These are phyloP conservation scores for Canavalia gladiata DNA, from an alignment of 306 rosid genomes.

Conservation along the genomic window DNA sequence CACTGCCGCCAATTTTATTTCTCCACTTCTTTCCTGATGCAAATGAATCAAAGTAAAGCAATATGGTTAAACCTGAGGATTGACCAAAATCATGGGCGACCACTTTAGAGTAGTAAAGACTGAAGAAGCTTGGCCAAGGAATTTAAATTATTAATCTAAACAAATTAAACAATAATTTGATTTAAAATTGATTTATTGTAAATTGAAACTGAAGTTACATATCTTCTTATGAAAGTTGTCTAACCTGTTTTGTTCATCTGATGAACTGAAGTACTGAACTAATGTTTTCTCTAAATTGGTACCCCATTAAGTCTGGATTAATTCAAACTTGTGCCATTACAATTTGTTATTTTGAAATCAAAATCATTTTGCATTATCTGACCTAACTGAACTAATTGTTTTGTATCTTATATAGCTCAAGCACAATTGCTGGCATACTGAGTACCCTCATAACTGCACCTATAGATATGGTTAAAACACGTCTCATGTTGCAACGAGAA, in stretches of 20 bases:
- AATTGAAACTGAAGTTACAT: slow-evolving; percentile 17
- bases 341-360: slow-evolving; percentile 23
- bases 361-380: slow-evolving; percentile 25
- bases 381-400: slow-evolving; percentile 46
- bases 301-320: slow-evolving; percentile 22
- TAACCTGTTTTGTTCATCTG: slow-evolving; percentile 33
- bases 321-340: slow-evolving; percentile 17
- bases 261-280: slow-evolving; percentile 17
- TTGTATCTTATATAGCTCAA: slow-evolving; percentile 71
- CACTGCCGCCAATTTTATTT: slow-evolving; percentile 41
- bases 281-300: slow-evolving; percentile 15
- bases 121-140: slow-evolving; percentile 9
- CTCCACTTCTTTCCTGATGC: slow-evolving; percentile 23
- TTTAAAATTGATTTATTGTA: slow-evolving; percentile 9
- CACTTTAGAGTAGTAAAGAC: slow-evolving; percentile 27
- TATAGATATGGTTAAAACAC: slow-evolving; percentile 92
- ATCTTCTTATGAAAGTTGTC: slow-evolving; percentile 14
- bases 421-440: slow-evolving; percentile 75
- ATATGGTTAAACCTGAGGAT: slow-evolving; percentile 20
- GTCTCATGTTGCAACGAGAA: slow-evolving; percentile 93
- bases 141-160: slow-evolving; percentile 11
- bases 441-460: slow-evolving; percentile 93
- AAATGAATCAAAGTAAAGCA: slow-evolving; percentile 45
- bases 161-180: slow-evolving; percentile 12
- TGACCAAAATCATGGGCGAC: slow-evolving; percentile 13